Percentiles rank a stretch among this genome's conserved stretches.
Evolutionary conservation across 2,329 filamentous ascomycete species (phyloP).

Genomic region (Aspergillus sojae): DNA sequence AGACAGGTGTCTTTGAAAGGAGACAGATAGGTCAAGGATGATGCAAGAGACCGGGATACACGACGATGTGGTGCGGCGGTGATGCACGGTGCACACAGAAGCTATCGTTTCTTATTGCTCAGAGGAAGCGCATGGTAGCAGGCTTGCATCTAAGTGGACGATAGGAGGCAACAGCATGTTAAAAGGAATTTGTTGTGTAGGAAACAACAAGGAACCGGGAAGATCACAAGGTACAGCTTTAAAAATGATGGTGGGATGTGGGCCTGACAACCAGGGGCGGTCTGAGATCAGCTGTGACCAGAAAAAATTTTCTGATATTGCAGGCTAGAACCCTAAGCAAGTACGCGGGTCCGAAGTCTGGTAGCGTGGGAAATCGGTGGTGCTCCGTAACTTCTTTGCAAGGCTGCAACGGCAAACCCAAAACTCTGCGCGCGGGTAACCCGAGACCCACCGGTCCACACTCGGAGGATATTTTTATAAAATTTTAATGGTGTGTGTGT

Average conservation of each 20-base stretch:
- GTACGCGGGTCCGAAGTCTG: conserved; percentile 1
- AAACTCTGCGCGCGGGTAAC: conserved; percentile 9
- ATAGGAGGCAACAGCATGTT: conserved; percentile 12
- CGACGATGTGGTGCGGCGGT: conserved; percentile 12
- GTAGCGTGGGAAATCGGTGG: conserved; percentile 7
- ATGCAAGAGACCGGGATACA: background rate
- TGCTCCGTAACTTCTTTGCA: background rate
- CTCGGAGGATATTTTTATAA: conserved; percentile 12
- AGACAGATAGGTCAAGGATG: conserved; percentile 4
- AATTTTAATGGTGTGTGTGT: conserved; percentile 5
- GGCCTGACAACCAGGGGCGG: conserved; percentile 12
- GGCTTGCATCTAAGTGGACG: conserved; percentile 24
- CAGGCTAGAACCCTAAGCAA: conserved; percentile 11
- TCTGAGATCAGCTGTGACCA: conserved; percentile 20
- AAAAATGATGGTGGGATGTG: conserved; percentile 12
- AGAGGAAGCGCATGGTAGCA: conserved; percentile 25
- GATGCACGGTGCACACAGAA: conserved; percentile 17
- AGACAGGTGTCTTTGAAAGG: conserved; percentile 9
- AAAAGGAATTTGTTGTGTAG: conserved; percentile 12
- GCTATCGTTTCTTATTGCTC: conserved; percentile 18
- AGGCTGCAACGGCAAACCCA: conserved; percentile 13
- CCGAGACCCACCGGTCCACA: conserved; percentile 20
- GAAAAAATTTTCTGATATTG: conserved; percentile 19
- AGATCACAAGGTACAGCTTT: background rate
- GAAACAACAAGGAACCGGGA: conserved; percentile 3